Evolutionary conservation across 495 filamentous ascomycete genomes (phyloP).

Genomic region (Trichoderma gamsii): DNA sequence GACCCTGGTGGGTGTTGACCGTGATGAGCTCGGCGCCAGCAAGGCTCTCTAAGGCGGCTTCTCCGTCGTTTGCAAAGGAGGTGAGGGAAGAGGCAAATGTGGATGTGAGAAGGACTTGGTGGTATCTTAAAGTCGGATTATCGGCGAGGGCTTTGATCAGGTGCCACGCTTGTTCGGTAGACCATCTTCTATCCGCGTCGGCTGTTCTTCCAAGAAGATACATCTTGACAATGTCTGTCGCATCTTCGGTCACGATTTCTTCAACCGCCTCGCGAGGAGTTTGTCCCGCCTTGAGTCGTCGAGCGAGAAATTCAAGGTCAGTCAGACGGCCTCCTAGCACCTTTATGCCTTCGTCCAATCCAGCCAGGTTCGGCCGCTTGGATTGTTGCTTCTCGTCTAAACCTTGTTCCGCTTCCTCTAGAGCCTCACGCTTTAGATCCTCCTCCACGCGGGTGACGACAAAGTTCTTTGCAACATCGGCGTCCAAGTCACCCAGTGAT

Average conservation of each 20-base stretch:
- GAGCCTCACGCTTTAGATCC: constrained; percentile 27
- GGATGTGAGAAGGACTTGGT: constrained; percentile 69
- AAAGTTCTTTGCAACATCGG: constrained; percentile 80
- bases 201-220: constrained; percentile 58
- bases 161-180: constrained; percentile 80
- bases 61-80: constrained; percentile 44
- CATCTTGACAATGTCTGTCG: constrained; percentile 88
- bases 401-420: constrained; percentile 19
- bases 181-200: constrained; percentile 55
- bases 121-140: constrained; percentile 63
- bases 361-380: constrained; percentile 39
- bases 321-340: constrained; percentile 83
- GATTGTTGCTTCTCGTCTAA: constrained; percentile 31
- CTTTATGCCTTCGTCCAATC: constrained; percentile 77
- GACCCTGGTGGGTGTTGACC: constrained; percentile 64
- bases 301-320: constrained; percentile 86
- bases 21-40: constrained; percentile 85
- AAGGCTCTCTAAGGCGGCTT: constrained; percentile 67
- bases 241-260: constrained; percentile 81
- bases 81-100: constrained; percentile 56
- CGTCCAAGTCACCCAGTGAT: constrained; percentile 75
- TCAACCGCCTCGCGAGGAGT: constrained; percentile 74
- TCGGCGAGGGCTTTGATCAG: constrained; percentile 67
- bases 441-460: constrained; percentile 76
- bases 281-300: constrained; percentile 86